A percentile compares a stretch with the other conserved stretches of the same genome.
Evolutionary conservation across 2,329 filamentous ascomycete genomes (phyloP).

Genomic region (Helotiales sp.): DNA sequence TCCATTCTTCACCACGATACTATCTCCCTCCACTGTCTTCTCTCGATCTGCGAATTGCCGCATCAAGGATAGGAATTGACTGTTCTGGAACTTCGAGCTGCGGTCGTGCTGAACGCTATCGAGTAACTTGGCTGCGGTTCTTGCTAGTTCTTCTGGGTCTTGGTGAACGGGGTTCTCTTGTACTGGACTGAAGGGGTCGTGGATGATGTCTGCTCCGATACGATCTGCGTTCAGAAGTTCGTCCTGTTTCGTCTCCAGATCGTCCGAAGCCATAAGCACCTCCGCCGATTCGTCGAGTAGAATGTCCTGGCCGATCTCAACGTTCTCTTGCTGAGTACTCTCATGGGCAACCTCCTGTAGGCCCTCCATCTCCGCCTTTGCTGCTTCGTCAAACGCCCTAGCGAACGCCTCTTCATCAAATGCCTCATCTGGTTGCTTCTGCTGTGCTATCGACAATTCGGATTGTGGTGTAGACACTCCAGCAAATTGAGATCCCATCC

Average conservation of each 20-base stretch:
- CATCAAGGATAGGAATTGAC: constrained; percentile 77
- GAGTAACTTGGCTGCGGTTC: constrained; percentile 70
- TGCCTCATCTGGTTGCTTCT: constrained; percentile 41
- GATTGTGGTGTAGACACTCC: constrained; percentile 17
- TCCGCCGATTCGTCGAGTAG: constrained; percentile 30
- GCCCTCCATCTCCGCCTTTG: constrained; percentile 22
- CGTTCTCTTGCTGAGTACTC: constrained; percentile 6
- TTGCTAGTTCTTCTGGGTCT: constrained; percentile 62
- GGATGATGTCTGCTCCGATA: constrained; percentile 37
- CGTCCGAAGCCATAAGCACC: constrained; percentile 6
- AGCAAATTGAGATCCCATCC: constrained; percentile 14
- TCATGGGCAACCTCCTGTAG: constrained; percentile 11
- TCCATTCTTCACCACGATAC: constrained; percentile 47
- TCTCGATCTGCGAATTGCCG: constrained; percentile 70
- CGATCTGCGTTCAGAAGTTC: constrained; percentile 26
- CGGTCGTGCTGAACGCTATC: constrained; percentile 68
- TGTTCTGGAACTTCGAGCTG: constrained; percentile 75
- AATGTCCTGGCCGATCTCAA: constrained; percentile 22
- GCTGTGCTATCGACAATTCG: constrained; percentile 11
- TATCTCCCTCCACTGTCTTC: constrained; percentile 70
- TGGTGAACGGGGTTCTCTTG: constrained; percentile 35
- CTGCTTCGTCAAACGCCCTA: constrained; percentile 22
- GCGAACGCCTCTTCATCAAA: constrained; percentile 40
- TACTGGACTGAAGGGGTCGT: constrained; percentile 24
- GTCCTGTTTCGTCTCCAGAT: neutral